phyloP scores from a whole-genome alignment of 1,284 basidiomycete species.

The Athelia sp. region DNA sequence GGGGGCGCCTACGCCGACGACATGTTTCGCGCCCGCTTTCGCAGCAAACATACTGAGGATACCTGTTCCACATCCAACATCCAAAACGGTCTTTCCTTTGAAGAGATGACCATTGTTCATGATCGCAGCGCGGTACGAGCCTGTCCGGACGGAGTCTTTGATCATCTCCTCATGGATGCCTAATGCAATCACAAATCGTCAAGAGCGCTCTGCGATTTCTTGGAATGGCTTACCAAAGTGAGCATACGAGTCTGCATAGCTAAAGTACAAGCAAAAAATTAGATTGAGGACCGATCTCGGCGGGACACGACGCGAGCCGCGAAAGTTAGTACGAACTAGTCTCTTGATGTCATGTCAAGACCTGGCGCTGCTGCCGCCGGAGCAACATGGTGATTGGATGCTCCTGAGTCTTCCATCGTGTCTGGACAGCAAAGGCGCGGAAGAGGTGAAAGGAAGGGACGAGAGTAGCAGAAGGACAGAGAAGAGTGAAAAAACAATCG shows the following conservation, averaged over 20 bases:
- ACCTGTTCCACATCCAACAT: constrained; percentile 98
- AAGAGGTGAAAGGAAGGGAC: constrained; percentile 10
- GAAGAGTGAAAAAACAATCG: constrained; percentile 1
- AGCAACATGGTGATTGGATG: constrained; percentile 29
- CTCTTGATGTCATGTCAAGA: constrained; percentile 67
- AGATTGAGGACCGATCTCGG: constrained; percentile 15
- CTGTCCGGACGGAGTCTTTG: constrained; percentile 94
- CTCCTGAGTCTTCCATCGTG: constrained; percentile 41
- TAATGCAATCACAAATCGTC: constrained; percentile 20
- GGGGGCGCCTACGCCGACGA: constrained; percentile 73
- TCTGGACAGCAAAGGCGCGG: constrained; percentile 16
- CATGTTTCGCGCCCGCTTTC: constrained; percentile 94
- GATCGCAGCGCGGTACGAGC: constrained; percentile 94
- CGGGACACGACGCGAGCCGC: constrained; percentile 11
- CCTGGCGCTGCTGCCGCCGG: constrained; percentile 16
- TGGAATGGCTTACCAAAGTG: constrained; percentile 69
- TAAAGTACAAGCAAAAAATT: constrained; percentile 31
- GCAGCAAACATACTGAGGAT: constrained; percentile 99
- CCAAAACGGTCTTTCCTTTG: constrained; percentile 94
- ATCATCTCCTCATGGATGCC: constrained; percentile 99
- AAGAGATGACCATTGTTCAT: constrained; percentile 94
- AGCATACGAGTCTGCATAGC: constrained; percentile 90
- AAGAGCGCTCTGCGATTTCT: no score
- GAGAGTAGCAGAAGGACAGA: constrained; percentile 6
- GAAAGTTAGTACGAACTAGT: constrained; percentile 62